Evolutionary conservation across 2,329 filamentous ascomycete species (phyloP).

Genomic region (Exserohilum turcica): DNA sequence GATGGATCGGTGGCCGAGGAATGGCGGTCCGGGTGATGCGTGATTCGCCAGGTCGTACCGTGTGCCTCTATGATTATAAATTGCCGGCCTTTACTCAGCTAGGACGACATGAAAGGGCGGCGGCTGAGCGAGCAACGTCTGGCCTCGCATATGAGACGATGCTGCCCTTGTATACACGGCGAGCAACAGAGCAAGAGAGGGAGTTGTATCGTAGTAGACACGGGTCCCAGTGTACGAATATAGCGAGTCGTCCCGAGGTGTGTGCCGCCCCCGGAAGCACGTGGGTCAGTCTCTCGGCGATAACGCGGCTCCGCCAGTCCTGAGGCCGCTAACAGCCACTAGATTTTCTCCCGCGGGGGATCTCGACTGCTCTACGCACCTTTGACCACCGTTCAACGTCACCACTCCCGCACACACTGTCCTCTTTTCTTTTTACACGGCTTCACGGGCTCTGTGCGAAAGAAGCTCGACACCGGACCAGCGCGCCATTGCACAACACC

Average conservation of each 20-base stretch:
- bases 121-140: not conserved
- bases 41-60: constrained; percentile 1
- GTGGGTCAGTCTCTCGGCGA: constrained; percentile 12
- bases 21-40: not conserved
- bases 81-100: not conserved
- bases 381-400: constrained; percentile 21
- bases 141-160: not conserved
- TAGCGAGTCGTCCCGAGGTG: not conserved
- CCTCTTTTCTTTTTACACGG: constrained; percentile 4
- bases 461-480: not conserved
- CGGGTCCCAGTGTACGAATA: not conserved
- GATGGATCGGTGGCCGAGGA: constrained; percentile 4
- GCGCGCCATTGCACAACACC: not conserved
- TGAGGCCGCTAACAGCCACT: constrained; percentile 20
- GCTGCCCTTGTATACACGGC: no score
- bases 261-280: constrained; percentile 2
- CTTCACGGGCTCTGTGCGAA: not conserved
- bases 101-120: not conserved
- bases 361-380: constrained; percentile 9
- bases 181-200: no score
- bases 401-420: constrained; percentile 21
- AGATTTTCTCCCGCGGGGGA: constrained; percentile 26
- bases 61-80: constrained; percentile 5
- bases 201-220: no score
- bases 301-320: constrained; percentile 9